Evolutionary conservation across 331 rosid genomes (phyloP).

Genomic region (Stylosanthes scabra): DNA sequence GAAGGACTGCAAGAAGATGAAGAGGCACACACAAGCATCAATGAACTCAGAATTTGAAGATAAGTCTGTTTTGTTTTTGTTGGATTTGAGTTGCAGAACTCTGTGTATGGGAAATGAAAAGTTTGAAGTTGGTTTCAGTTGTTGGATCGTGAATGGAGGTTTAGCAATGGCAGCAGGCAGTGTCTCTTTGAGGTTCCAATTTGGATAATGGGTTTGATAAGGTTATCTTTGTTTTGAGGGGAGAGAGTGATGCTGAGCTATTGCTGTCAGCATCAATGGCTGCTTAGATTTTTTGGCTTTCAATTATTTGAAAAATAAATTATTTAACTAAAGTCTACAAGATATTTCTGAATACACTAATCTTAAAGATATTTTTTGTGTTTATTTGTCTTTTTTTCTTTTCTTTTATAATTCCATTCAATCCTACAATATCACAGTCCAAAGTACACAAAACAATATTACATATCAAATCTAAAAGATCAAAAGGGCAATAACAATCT

Average conservation of each 20-base stretch:
- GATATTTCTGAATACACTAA: too few species aligned
- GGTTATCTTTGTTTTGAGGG: slow-evolving; percentile 36
- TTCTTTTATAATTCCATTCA: too few species aligned
- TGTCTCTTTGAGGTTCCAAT: slow-evolving; percentile 2
- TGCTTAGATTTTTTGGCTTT: neutral
- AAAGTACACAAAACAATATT: too few species aligned
- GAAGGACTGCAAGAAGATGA: slow-evolving; percentile 40
- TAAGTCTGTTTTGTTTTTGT: neutral
- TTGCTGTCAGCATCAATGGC: neutral
- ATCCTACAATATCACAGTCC: too few species aligned
- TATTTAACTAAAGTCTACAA: too few species aligned
- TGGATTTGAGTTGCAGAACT: neutral
- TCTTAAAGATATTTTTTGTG: too few species aligned
- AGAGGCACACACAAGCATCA: slow-evolving; percentile 63
- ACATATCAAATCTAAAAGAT: too few species aligned
- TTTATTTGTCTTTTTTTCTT: too few species aligned
- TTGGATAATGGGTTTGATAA: slow-evolving; percentile 12
- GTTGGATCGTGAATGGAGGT: slow-evolving; percentile 9
- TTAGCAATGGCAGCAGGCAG: neutral
- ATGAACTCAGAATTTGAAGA: neutral
- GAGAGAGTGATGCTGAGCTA: neutral
- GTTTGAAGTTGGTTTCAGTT: neutral
- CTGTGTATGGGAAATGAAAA: neutral
- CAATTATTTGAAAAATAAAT: too few species aligned
- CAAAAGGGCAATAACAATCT: too few species aligned